Base-by-base conservation (phyloP, 305 asterid species). In the Solanum hybrid region DNA sequence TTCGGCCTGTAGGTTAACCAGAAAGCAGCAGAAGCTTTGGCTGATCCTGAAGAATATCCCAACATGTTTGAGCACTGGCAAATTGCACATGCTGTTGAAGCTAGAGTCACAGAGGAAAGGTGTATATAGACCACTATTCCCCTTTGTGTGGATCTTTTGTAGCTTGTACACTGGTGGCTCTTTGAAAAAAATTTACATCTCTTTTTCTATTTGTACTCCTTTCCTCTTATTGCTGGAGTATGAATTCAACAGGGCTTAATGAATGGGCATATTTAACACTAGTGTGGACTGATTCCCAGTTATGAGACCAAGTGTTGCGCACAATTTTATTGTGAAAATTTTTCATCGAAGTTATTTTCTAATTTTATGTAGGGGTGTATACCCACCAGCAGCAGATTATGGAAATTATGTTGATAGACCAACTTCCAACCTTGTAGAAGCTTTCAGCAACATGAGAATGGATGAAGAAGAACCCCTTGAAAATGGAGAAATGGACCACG, bases 11-110 rank as follows among this genome's bases (percentile, higher is more conserved):
- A 97, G 99, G 93, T 97, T 80, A 97, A 97, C 92, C 97, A 92
- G 88, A 97, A 96, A 93, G 99, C 99, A 92, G 98, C 99, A 15
- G 99, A 97, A 90, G 96, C 99, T 89, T 95, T 97, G 90, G 99
- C 99, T 90, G 99, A 97, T 93, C 99, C 99, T 51, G 98, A 94
- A 94, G 99, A 97, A 91, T 97, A 97, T 91, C 96, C 99, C 41
- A 97, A 97, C 94, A 89, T 97, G 92, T 97, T 97, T 90, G 99
- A 97, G 78, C 98, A 97, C 86, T 97, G 99, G 99, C 99, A 97
- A 94, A 92, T 97, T 86, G 99, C 99, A 29, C 98, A 95, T 92
- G 93, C 93, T 86, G 97, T 97, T 90, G 99, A 97, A 94, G 90
- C 96, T 79, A 96, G 94, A 92, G 93, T 88, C 90, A 92, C 95